These are phyloP conservation scores for Garcia nutans DNA, from an alignment of 345 rosid species.

Conservation along the genomic window DNA sequence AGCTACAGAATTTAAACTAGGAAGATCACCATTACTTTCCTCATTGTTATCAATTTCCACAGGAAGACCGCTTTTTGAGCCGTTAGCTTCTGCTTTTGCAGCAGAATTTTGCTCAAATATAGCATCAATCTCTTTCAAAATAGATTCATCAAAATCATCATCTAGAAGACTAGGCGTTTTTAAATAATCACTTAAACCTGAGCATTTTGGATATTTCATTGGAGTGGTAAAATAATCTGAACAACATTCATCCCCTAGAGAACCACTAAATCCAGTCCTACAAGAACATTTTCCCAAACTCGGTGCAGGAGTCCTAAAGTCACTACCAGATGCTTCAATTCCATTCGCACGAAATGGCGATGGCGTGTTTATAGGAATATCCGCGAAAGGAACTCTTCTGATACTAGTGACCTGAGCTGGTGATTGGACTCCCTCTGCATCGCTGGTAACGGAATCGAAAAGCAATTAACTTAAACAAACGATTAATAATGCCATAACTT, in stretches of 20 bases:
- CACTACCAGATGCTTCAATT: constrained; percentile 14
- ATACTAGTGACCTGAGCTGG: constrained; percentile 17
- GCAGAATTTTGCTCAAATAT: constrained; percentile 55
- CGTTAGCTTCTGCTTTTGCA: constrained; percentile 32
- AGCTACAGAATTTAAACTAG: constrained; percentile 17
- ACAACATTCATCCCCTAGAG: constrained; percentile 10
- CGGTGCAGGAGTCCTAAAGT: constrained; percentile 17
- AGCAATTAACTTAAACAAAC: background rate
- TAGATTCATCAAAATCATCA: constrained; percentile 67
- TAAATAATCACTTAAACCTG: constrained; percentile 31
- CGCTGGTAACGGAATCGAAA: constrained; percentile 34
- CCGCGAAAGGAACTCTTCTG: constrained; percentile 58
- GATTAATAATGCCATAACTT: background rate
- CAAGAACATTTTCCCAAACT: background rate
- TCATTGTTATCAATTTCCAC: constrained; percentile 25
- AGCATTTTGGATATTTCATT: constrained; percentile 26
- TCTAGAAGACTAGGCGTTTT: constrained; percentile 52
- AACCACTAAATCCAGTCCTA: constrained; percentile 19
- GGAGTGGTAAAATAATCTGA: constrained; percentile 49
- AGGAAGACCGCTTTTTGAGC: constrained; percentile 19
- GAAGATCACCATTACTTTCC: constrained; percentile 18
- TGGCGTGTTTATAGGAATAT: constrained; percentile 45
- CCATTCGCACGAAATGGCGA: constrained; percentile 17
- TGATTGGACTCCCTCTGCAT: constrained; percentile 23
- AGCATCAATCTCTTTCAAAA: constrained; percentile 67